Percentiles rank a stretch among this genome's conserved stretches.
Conservation (phyloP, 495 filamentous ascomycete species). For the Penicillium simplicissimum region DNA sequence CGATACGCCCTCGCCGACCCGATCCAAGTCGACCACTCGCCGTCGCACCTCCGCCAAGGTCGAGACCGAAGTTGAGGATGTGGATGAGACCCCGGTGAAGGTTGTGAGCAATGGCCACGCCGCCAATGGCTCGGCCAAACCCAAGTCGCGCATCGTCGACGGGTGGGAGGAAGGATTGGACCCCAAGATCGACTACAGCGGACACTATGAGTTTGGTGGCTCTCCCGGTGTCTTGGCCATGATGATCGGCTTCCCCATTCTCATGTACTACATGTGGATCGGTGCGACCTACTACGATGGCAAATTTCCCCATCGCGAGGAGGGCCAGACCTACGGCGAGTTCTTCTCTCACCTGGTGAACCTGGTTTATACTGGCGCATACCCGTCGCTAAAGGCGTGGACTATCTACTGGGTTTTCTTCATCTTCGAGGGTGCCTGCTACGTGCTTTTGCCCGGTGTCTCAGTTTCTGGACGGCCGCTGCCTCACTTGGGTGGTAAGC, state of each 20-base stretch:
- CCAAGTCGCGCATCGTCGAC: constrained; percentile 54
- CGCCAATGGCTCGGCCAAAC: constrained; percentile 15
- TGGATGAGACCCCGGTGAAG: constrained; percentile 30
- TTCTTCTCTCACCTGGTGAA: constrained; percentile 67
- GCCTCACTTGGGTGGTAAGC: constrained; percentile 74
- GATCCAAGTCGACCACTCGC: constrained; percentile 35
- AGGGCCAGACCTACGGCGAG: constrained; percentile 63
- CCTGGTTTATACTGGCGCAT: constrained; percentile 78
- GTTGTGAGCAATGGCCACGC: constrained; percentile 43
- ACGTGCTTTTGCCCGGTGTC: constrained; percentile 82
- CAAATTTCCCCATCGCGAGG: constrained; percentile 67
- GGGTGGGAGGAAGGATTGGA: constrained; percentile 69
- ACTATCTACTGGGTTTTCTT: constrained; percentile 91
- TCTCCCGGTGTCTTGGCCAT: constrained; percentile 71
- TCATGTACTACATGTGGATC: constrained; percentile 99
- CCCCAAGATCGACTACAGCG: constrained; percentile 76
- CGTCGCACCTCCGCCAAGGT: constrained; percentile 36
- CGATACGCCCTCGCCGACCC: constrained; percentile 30
- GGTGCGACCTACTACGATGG: constrained; percentile 90
- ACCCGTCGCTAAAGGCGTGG: constrained; percentile 79
- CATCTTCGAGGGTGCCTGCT: constrained; percentile 76
- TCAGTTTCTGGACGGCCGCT: constrained; percentile 83
- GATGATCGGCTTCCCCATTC: constrained; percentile 87
- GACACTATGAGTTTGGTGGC: constrained; percentile 87
- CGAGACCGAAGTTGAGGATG: constrained; percentile 39